These are phyloP conservation scores for Mychonastes homosphaera DNA, from an alignment of 139 green algal genomes.

Conservation along the genomic window DNA sequence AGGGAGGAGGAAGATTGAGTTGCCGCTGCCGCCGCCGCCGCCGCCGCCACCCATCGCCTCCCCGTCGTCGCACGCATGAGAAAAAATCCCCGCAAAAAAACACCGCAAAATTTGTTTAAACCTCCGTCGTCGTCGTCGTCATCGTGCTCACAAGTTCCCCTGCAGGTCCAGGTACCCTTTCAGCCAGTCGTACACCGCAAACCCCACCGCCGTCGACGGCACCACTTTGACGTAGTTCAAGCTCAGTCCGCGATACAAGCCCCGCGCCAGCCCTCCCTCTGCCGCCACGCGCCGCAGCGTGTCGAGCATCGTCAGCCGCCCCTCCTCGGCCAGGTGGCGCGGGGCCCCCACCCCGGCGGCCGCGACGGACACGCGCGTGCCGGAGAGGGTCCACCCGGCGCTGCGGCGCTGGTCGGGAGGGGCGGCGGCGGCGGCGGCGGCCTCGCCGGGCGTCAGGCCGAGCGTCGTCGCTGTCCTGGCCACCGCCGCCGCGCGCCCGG, in stretches of 20 bases:
- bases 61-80: no score
- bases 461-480: conserved; percentile 1
- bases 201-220: conserved; percentile 84
- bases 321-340: not conserved
- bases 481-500: not conserved
- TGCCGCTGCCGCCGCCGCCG: no score
- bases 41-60: no score
- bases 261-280: conserved; percentile 20
- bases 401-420: not conserved
- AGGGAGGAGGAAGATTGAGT: no score
- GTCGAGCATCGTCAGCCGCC: conserved; percentile 8
- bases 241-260: conserved; percentile 49
- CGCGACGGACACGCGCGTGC: not conserved
- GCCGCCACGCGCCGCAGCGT: conserved; percentile 6
- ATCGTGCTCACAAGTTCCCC: conserved; percentile 30
- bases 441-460: not conserved
- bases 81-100: no score
- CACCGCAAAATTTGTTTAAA: no score
- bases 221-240: conserved; percentile 95
- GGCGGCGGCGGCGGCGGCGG: not conserved
- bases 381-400: not conserved
- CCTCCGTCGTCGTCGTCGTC: no score
- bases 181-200: conserved; percentile 73
- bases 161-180: conserved; percentile 55
- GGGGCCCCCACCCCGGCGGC: not conserved